These are phyloP conservation scores for Yarrowia sp. DNA, from an alignment of 805 yeast genomes.

Conservation along the genomic window DNA sequence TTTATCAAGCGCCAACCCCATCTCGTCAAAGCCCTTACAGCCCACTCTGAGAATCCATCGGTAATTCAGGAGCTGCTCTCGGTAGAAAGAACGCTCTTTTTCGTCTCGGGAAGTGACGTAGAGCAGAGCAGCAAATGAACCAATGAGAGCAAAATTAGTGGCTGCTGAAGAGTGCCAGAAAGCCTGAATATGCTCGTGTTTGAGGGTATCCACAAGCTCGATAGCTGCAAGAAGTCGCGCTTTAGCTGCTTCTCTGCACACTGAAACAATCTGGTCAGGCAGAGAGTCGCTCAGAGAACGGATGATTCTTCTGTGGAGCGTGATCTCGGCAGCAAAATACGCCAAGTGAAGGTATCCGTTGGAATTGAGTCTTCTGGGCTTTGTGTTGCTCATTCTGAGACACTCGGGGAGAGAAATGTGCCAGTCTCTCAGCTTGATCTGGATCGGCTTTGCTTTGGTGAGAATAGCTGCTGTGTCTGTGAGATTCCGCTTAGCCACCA, in stretches of 20 bases:
- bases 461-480: conserved; percentile 65
- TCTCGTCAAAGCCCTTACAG: conserved; percentile 74
- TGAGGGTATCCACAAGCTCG: conserved; percentile 70
- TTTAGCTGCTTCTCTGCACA: conserved; percentile 82
- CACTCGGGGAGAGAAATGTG: conserved; percentile 38
- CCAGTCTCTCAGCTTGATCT: conserved; percentile 41
- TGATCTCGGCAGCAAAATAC: conserved; percentile 85
- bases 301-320: conserved; percentile 61
- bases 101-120: conserved; percentile 56
- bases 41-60: conserved; percentile 73
- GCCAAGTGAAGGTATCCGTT: conserved; percentile 79
- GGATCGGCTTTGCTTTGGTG: conserved; percentile 61
- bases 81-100: conserved; percentile 61
- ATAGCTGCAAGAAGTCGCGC: conserved; percentile 79
- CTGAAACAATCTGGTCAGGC: conserved; percentile 55
- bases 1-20: conserved; percentile 66
- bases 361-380: conserved; percentile 40
- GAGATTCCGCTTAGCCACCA: conserved; percentile 57
- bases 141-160: conserved; percentile 74
- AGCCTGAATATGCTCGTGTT: conserved; percentile 78
- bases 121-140: conserved; percentile 80
- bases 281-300: conserved; percentile 42
- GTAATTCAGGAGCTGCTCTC: conserved; percentile 70
- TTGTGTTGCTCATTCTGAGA: conserved; percentile 32
- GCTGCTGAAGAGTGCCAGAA: conserved; percentile 89